These are phyloP conservation scores for Anisogramma anomala DNA, from an alignment of 2,329 filamentous ascomycete genomes.

Conservation along the genomic window DNA sequence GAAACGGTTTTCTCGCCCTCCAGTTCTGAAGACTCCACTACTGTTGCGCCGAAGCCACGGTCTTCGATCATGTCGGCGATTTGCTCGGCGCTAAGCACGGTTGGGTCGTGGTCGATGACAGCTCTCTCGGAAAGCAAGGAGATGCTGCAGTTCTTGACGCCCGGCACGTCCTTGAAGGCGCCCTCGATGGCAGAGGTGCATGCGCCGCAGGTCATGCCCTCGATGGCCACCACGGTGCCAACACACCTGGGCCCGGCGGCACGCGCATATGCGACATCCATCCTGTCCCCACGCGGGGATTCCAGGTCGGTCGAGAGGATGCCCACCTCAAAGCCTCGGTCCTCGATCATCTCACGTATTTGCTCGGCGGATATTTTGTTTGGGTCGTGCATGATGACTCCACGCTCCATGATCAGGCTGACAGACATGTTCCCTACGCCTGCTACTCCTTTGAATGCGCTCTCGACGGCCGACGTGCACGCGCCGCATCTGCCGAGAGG, in stretches of 20 bases:
- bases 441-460: slow-evolving; percentile 70
- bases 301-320: slow-evolving; percentile 73
- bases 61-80: slow-evolving; percentile 53
- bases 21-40: slow-evolving; percentile 58
- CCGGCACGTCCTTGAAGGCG: slow-evolving; percentile 62
- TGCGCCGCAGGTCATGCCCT: slow-evolving; percentile 85
- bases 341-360: slow-evolving; percentile 78
- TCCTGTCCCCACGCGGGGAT: slow-evolving; percentile 29
- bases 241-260: slow-evolving; percentile 31
- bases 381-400: slow-evolving; percentile 85
- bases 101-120: slow-evolving; percentile 68
- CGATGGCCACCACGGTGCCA: slow-evolving; percentile 66
- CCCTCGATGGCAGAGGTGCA: slow-evolving; percentile 79
- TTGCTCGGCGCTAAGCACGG: slow-evolving; percentile 37
- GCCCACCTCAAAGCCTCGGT: slow-evolving; percentile 82
- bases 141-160: slow-evolving; percentile 66
- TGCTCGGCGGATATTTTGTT: slow-evolving; percentile 59
- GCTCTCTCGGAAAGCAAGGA: slow-evolving; percentile 75
- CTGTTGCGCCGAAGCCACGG: slow-evolving; percentile 67
- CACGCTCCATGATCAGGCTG: slow-evolving; percentile 87
- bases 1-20: slow-evolving; percentile 25
- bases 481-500: slow-evolving; percentile 62
- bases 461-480: slow-evolving; percentile 91
- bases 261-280: slow-evolving; percentile 24
- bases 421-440: slow-evolving; percentile 82